Percentiles rank a stretch among this genome's conserved stretches.
Conservation (phyloP, 768 basidiomycete genomes). For the Trametes punicea region DNA sequence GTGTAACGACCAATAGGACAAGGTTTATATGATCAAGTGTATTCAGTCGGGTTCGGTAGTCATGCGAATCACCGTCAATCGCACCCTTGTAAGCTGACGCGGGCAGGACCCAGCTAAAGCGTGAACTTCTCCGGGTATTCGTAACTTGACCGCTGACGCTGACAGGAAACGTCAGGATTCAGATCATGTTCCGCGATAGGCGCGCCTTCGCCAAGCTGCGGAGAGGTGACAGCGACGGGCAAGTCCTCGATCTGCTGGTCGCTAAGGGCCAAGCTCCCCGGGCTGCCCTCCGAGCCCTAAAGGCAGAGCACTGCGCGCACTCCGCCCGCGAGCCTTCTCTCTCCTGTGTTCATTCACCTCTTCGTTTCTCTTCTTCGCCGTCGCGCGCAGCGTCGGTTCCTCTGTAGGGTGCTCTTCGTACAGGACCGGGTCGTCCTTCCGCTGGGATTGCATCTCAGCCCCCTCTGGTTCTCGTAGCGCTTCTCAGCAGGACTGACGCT, state of each 20-base stretch:
- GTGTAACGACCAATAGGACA: too few species aligned
- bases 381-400: slow-evolving; percentile 18
- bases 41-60: slow-evolving; percentile 5
- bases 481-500: slow-evolving; percentile 27
- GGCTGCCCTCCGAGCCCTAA: not conserved
- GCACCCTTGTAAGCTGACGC: too few species aligned
- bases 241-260: slow-evolving; percentile 18
- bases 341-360: slow-evolving; percentile 5
- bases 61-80: slow-evolving; percentile 5
- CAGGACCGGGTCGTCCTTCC: slow-evolving; percentile 19
- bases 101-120: too few species aligned
- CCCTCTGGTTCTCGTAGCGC: slow-evolving; percentile 24
- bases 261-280: slow-evolving; percentile 17
- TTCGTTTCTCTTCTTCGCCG: slow-evolving; percentile 11
- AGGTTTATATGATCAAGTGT: too few species aligned
- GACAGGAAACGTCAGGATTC: slow-evolving; percentile 3
- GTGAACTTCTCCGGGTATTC: too few species aligned
- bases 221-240: not conserved
- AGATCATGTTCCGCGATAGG: slow-evolving; percentile 16
- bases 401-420: slow-evolving; percentile 20
- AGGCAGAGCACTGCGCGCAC: slow-evolving; percentile 3
- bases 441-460: slow-evolving; percentile 24
- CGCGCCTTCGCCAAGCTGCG: slow-evolving; percentile 7
- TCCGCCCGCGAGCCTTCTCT: slow-evolving; percentile 12
- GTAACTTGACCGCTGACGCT: too few species aligned